These are phyloP conservation scores for Hypholoma sublateritium DNA, from an alignment of 768 basidiomycete genomes.

Conservation along the genomic window DNA sequence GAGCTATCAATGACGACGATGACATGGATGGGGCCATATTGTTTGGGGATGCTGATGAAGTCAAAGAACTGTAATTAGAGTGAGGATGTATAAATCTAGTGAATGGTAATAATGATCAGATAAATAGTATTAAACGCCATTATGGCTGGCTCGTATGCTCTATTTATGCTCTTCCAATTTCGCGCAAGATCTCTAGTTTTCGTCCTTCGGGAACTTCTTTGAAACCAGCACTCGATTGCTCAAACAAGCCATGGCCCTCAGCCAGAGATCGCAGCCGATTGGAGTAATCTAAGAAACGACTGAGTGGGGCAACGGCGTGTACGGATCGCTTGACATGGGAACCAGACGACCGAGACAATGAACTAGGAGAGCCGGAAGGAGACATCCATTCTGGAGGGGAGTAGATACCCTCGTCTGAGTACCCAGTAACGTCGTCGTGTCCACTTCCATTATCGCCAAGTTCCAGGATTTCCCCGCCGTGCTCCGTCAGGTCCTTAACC, in stretches of 20 bases:
- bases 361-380: conserved; percentile 51
- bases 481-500: conserved; percentile 82
- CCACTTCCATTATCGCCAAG: conserved; percentile 47
- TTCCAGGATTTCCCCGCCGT: conserved; percentile 76
- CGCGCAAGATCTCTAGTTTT: conserved; percentile 70
- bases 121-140: not conserved
- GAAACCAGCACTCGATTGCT: conserved; percentile 81
- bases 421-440: conserved; percentile 43
- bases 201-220: conserved; percentile 60
- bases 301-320: conserved; percentile 73
- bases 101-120: not conserved
- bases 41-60: conserved; percentile 84
- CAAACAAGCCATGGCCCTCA: conserved; percentile 80
- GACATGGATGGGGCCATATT: conserved; percentile 73
- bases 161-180: conserved; percentile 70
- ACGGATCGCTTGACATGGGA: conserved; percentile 61
- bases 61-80: conserved; percentile 49
- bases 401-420: conserved; percentile 65
- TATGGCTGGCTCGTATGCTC: not conserved
- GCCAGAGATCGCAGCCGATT: conserved; percentile 76
- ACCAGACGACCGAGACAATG: conserved; percentile 22
- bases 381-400: conserved; percentile 76
- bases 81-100: not conserved
- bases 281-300: conserved; percentile 79
- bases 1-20: conserved; percentile 70